phyloP scores from a whole-genome alignment of 495 filamentous ascomycete species.

The Pyronema domesticum region DNA sequence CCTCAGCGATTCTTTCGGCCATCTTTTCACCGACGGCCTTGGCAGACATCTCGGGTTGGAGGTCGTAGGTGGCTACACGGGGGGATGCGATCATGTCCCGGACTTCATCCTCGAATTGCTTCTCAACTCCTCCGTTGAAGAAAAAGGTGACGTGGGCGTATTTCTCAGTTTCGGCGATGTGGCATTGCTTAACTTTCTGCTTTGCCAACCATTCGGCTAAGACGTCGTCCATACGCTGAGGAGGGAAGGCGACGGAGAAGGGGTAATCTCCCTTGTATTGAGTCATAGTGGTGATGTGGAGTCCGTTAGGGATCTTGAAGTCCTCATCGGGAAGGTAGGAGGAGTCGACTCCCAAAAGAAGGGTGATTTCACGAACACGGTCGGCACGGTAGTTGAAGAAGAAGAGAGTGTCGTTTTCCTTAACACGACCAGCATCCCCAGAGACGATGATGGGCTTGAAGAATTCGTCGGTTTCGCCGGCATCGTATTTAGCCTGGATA shows the following conservation, averaged over 20 bases:
- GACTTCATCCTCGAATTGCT: conserved; percentile 78
- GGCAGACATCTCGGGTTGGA: conserved; percentile 91
- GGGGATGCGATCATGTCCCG: conserved; percentile 59
- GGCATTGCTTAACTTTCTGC: conserved; percentile 74
- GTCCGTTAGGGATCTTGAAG: conserved; percentile 62
- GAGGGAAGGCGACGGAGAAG: conserved; percentile 83
- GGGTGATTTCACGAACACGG: conserved; percentile 89
- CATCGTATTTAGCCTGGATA: conserved; percentile 70
- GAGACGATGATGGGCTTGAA: conserved; percentile 91
- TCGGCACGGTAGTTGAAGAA: conserved; percentile 99
- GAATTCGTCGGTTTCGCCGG: conserved; percentile 89
- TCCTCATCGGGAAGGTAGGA: conserved; percentile 80
- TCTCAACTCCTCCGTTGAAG: conserved; percentile 98
- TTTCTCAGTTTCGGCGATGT: conserved; percentile 97
- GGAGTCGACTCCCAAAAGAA: conserved; percentile 81
- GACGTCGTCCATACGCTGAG: conserved; percentile 90
- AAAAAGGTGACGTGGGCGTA: conserved; percentile 67
- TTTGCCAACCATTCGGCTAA: conserved; percentile 87
- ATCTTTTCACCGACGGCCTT: conserved; percentile 74
- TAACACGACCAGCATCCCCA: conserved; percentile 63
- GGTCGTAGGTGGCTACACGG: conserved; percentile 85
- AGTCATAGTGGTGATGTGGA: conserved; percentile 90
- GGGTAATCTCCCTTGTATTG: conserved; percentile 93
- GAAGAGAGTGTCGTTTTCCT: conserved; percentile 87
- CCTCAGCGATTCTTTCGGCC: conserved; percentile 58